Percentiles rank a stretch among this genome's conserved stretches.
These are phyloP conservation scores for Pichia sp. DNA, from an alignment of 1,139 yeast genomes.

Conservation along the genomic window DNA sequence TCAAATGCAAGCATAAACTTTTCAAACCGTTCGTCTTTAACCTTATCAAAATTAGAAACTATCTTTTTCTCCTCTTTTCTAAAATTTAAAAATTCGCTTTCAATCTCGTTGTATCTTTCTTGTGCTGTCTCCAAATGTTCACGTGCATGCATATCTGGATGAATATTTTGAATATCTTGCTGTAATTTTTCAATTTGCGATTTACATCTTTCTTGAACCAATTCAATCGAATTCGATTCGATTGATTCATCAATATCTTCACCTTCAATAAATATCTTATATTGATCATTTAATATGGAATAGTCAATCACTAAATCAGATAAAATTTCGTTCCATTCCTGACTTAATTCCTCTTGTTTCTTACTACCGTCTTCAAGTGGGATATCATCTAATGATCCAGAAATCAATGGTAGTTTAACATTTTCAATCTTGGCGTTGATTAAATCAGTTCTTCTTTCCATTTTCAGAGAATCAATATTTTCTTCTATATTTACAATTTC, in stretches of 20 bases:
- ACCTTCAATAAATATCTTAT: constrained; percentile 7
- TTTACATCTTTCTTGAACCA: constrained; percentile 36
- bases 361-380: constrained; percentile 43
- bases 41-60: constrained; percentile 49
- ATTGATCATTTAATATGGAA: constrained; percentile 7
- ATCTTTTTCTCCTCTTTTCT: constrained; percentile 56
- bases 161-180: constrained; percentile 52
- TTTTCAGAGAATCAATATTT: constrained; percentile 46
- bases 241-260: constrained; percentile 2
- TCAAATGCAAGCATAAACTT: constrained; percentile 67
- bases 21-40: constrained; percentile 55
- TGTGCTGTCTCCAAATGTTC: constrained; percentile 73
- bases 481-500: constrained; percentile 43
- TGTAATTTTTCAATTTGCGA: constrained; percentile 54
- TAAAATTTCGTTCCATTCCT: constrained; percentile 10
- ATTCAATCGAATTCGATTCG: constrained; percentile 16
- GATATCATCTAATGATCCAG: constrained; percentile 50
- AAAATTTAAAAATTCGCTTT: constrained; percentile 57
- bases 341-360: constrained; percentile 11
- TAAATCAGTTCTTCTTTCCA: constrained; percentile 56
- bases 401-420: constrained; percentile 55
- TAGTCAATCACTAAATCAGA: constrained; percentile 38
- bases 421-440: constrained; percentile 74
- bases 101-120: constrained; percentile 51
- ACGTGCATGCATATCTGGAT: constrained; percentile 77